A percentile compares a stretch with the other conserved stretches of the same genome.
Conservation (phyloP, 2,329 filamentous ascomycete species). For the Cercospora brassicicola region DNA sequence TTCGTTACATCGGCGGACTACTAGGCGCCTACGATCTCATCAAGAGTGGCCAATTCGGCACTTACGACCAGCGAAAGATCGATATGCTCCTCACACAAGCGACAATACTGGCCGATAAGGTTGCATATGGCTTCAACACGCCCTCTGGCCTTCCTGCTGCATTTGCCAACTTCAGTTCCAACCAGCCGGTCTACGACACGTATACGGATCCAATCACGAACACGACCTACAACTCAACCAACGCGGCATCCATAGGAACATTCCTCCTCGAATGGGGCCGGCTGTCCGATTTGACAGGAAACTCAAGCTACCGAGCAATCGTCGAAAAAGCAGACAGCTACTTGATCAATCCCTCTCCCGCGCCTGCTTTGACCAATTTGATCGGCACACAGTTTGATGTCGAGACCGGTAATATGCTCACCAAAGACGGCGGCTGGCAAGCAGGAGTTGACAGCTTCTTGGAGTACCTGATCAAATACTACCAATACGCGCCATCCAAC, state of each 20-base stretch:
- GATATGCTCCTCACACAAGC: slow-evolving; percentile 26
- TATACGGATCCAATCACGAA: slow-evolving; percentile 18
- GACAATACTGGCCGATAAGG: slow-evolving; percentile 24
- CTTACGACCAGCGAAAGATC: slow-evolving; percentile 17
- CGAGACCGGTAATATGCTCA: slow-evolving; percentile 31
- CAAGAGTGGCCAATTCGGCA: slow-evolving; percentile 26
- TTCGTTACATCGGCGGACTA: slow-evolving; percentile 30
- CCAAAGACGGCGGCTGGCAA: slow-evolving; percentile 38
- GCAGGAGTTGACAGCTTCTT: slow-evolving; percentile 37
- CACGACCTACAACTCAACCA: slow-evolving; percentile 32
- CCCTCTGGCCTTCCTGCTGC: slow-evolving; percentile 27
- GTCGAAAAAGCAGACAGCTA: slow-evolving; percentile 19
- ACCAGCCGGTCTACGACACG: slow-evolving; percentile 29
- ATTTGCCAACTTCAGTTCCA: slow-evolving; percentile 21
- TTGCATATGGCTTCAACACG: slow-evolving; percentile 29
- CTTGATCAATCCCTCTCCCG: slow-evolving; percentile 14
- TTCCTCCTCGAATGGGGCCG: slow-evolving; percentile 31
- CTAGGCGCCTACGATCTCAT: slow-evolving; percentile 30
- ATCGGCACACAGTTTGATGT: slow-evolving; percentile 32
- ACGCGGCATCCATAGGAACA: slow-evolving; percentile 26
- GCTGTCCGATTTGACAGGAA: slow-evolving; percentile 33
- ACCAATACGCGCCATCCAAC: slow-evolving; percentile 34
- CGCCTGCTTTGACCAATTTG: slow-evolving; percentile 32
- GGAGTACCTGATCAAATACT: slow-evolving; percentile 40
- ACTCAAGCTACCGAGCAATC: slow-evolving; percentile 19